Conservation (phyloP, 257 asterid genomes). For the Parsonsia alboflavescens region DNA sequence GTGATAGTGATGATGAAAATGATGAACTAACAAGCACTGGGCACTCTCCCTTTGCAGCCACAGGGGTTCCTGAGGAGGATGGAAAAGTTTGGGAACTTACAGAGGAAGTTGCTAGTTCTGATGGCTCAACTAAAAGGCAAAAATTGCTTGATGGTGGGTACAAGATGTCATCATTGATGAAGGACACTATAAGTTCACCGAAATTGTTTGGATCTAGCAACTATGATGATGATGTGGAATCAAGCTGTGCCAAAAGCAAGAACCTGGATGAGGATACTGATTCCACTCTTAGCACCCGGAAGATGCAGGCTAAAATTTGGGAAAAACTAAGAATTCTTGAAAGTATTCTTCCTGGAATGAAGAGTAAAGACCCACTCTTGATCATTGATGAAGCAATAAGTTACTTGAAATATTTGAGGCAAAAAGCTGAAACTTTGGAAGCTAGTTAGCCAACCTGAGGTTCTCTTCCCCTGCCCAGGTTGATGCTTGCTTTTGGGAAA, state of each 20-base stretch:
- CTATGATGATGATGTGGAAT: constrained; percentile 30
- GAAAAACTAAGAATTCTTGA: constrained; percentile 42
- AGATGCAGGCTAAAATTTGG: constrained; percentile 41
- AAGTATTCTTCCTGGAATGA: constrained; percentile 49
- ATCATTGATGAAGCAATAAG: constrained; percentile 61
- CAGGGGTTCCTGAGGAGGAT: constrained; percentile 16
- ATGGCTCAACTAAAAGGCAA: constrained; percentile 52
- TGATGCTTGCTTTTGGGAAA: constrained; percentile 2
- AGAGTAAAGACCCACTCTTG: constrained; percentile 49
- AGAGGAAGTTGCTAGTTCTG: constrained; percentile 56
- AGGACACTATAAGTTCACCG: constrained; percentile 23
- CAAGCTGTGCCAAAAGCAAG: constrained; percentile 26
- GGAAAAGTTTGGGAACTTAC: constrained; percentile 23
- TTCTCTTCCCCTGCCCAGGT: constrained; percentile 7
- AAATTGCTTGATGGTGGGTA: constrained; percentile 58
- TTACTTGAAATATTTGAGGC: constrained; percentile 57
- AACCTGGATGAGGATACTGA: constrained; percentile 17
- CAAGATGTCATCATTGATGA: constrained; percentile 44
- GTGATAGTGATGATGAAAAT: constrained; percentile 33
- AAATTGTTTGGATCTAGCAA: constrained; percentile 21
- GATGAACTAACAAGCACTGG: constrained; percentile 75
- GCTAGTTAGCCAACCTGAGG: constrained; percentile 20
- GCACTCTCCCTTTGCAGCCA: constrained; percentile 31
- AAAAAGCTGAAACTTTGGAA: constrained; percentile 46
- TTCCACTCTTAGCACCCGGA: constrained; percentile 19